Evolutionary conservation across 768 basidiomycete genomes (phyloP).

Genomic region (Mycena rosella): DNA sequence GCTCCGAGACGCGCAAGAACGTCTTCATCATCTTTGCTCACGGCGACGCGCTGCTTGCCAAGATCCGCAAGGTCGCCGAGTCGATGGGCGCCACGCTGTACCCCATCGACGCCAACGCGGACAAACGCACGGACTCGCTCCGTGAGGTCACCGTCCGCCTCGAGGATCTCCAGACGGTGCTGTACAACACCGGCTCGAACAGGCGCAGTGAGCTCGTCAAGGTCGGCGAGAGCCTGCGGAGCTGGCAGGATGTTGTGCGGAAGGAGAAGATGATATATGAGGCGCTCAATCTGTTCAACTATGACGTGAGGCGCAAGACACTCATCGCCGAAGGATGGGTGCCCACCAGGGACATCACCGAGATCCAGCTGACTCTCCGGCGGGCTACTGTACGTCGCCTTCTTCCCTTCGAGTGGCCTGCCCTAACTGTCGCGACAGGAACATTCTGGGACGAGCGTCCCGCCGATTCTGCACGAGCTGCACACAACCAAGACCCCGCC

Average conservation of each 20-base stretch:
- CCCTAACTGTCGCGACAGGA: constrained; percentile 58
- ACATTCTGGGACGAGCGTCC: constrained; percentile 91
- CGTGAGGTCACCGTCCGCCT: constrained; percentile 89
- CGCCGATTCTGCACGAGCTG: constrained; percentile 93
- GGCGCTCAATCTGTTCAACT: constrained; percentile 95
- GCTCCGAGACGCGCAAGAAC: constrained; percentile 91
- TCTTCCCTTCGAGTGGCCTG: not conserved
- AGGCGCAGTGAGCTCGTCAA: constrained; percentile 86
- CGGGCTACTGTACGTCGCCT: constrained; percentile 84
- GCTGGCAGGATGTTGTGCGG: constrained; percentile 94
- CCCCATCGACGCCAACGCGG: constrained; percentile 94
- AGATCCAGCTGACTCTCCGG: constrained; percentile 88
- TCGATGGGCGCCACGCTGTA: constrained; percentile 99
- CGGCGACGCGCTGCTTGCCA: constrained; percentile 90
- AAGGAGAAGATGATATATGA: constrained; percentile 98
- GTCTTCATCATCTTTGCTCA: constrained; percentile 99
- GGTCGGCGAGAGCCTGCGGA: constrained; percentile 86
- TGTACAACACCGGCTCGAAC: constrained; percentile 90
- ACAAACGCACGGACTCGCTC: constrained; percentile 91
- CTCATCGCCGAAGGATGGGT: constrained; percentile 98
- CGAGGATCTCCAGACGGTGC: constrained; percentile 90
- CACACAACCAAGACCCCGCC: constrained; percentile 93
- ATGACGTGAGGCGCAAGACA: constrained; percentile 93
- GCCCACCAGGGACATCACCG: constrained; percentile 90
- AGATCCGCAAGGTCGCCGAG: constrained; percentile 98